Evolutionary conservation across 1,284 basidiomycete species (phyloP), one percentile per base, ranked within the genome.

Genomic region (Mycosarcoma mackinlayi): DNA sequence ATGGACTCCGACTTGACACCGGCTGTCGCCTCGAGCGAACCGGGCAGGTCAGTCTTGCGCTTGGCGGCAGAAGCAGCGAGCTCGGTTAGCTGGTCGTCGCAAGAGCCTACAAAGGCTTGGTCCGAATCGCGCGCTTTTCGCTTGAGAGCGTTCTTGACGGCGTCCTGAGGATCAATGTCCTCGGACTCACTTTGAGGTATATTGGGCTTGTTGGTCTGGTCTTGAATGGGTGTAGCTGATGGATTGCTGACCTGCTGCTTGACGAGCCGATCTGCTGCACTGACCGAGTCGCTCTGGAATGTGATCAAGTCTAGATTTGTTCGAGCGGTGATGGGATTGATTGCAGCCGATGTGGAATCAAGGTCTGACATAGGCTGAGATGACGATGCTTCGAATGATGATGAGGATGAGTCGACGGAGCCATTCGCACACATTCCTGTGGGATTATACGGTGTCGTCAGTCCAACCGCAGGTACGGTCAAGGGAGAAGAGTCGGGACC

Each of bases 131-230:
- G 56, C 3, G 46, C 42, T 40, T 64, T 60, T 38, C 58, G 58
- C 47, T 61, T 62, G 34, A 68, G 42, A 3, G 59, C 56, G 6
- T 56, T 56, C 47, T 56, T 66, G 33, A 24, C 41, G 5, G 51
- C 41, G 27, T 68, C 59, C 25, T 68, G 65, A 10, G 59, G 55
- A 30, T 58, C 65, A 31, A 62, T 46, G 28, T 68, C 59, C 16
- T 68, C 51, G 21, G 57, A 48, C 16, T 60, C 57, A 34, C 48
- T 41, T 23, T 56, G 55, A 19, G 39, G 35, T 23, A 28, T 25
- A 11, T 39, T 16, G 9, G 35, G 38, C 35, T 38, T 34, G 30
- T 51, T 49, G 25, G 44, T 47, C 9, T 46, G 30, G 23, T 55
- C 39, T 25, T 66, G 63, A 18, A 65, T 47, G 19, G 53, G 35